Evolutionary conservation across 2,329 filamentous ascomycete genomes (phyloP), one percentile per base, ranked within the genome.

Genomic region (Aspergillus vadensis): DNA sequence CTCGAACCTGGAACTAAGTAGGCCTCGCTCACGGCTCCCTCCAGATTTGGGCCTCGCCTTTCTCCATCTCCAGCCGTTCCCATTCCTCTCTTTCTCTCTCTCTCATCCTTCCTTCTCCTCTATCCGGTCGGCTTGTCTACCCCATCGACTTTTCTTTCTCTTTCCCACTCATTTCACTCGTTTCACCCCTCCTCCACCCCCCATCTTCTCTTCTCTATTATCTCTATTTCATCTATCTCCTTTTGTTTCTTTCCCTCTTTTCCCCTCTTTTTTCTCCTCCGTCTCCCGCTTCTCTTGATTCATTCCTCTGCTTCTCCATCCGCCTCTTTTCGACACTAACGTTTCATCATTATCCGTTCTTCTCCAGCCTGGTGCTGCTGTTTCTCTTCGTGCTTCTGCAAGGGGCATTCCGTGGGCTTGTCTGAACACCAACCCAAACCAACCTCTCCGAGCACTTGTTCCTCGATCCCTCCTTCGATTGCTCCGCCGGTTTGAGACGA

Each of bases 331-430:
- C 61, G 49, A 57, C 65, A 60, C 61, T 62, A 58, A 65, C 63
- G 60, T 65, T 65, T 64, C 67, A 67, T 59, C 57, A 57, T 57
- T 65, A 50, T 63, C 58, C 57, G 48, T 59, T 44, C 51, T 61
- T 62, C 60, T 63, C 61, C 68, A 67, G 70, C 70, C 70, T 67
- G 68, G 69, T 61, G 67, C 66, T 70, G 67, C 60, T 53, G 50
- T 63, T 67, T 71, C 65, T 65, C 32, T 60, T 54, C 54, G 38
- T 53, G 50, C 41, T 52, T 63, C 60, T 65, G 57, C 63, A 65
- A 62, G 65, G 59, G 62, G 59, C 27, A 19, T 32, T 36, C 48
- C 52, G 25, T 56, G 51, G 57, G 51, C 39, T 30, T 44, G 39
- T 41, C 54, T 55, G 27, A 49, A 64, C 53, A 57, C 27, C 47